phyloP scores from a whole-genome alignment of 225 moss, liverwort and hornwort genomes.

The Thuidium tamariscinum region DNA sequence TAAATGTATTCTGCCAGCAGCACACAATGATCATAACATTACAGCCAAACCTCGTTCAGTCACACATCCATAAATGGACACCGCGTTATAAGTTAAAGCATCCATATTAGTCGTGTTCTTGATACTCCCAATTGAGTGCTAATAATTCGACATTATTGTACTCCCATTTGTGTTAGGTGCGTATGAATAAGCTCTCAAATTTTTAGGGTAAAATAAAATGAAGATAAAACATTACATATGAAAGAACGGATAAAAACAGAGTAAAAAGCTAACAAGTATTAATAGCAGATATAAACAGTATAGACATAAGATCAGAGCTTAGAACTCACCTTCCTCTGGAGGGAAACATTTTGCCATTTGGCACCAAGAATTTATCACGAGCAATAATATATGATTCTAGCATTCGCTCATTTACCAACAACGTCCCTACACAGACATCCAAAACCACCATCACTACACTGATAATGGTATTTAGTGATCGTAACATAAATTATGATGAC shows the following conservation, averaged over 20 bases:
- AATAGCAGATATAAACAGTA: not conserved
- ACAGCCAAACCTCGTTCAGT: not conserved
- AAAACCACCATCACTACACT: not conserved
- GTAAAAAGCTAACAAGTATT: not conserved
- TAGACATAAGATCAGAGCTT: not conserved
- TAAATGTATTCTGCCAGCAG: constrained; percentile 33
- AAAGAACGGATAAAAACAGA: not conserved
- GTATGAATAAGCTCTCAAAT: not conserved
- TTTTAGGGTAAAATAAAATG: too few relatives aligned
- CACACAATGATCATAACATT: not conserved
- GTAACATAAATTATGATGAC: not conserved
- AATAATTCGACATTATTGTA: not conserved
- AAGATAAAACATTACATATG: not conserved
- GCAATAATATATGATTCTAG: constrained; percentile 56
- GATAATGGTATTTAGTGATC: not conserved
- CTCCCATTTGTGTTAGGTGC: not conserved
- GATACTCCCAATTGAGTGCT: not conserved
- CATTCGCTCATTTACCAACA: constrained; percentile 52
- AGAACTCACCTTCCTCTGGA: constrained; percentile 37
- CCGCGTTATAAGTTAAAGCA: too few relatives aligned
- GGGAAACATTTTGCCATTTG: constrained; percentile 54
- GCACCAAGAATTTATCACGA: constrained; percentile 43
- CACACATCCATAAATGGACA: not conserved
- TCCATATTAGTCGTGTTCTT: too few relatives aligned
- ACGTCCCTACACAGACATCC: constrained; percentile 23